Evolutionary conservation across 2,329 filamentous ascomycete genomes (phyloP).

Genomic region (Ceratocystis eucalypticola): DNA sequence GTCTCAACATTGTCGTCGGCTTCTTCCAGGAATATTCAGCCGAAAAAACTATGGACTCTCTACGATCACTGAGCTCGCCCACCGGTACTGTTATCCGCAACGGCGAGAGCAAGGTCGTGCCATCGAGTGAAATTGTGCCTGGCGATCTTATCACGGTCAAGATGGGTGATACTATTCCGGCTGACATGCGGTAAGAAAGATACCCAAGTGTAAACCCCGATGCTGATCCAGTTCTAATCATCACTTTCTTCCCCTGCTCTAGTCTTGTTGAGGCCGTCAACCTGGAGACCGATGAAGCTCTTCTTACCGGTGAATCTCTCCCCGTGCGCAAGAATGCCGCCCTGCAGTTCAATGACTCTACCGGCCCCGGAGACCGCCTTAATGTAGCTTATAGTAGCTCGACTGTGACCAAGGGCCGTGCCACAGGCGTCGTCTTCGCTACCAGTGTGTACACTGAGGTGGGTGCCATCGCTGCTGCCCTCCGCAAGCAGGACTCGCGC

Average conservation of each 20-base stretch:
- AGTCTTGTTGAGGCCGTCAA: constrained; percentile 43
- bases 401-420: constrained; percentile 44
- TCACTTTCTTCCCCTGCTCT: neutral
- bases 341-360: constrained; percentile 28
- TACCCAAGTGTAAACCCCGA: neutral
- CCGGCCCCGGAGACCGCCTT: constrained; percentile 36
- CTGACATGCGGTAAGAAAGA: constrained; percentile 33
- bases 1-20: constrained; percentile 39
- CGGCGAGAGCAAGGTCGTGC: constrained; percentile 26
- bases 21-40: constrained; percentile 32
- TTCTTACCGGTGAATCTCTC: constrained; percentile 47
- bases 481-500: constrained; percentile 40
- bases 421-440: constrained; percentile 43
- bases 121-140: constrained; percentile 34
- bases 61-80: constrained; percentile 27
- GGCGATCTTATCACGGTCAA: constrained; percentile 39
- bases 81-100: constrained; percentile 30
- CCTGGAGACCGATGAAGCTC: constrained; percentile 48
- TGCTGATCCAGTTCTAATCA: constrained; percentile 25
- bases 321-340: constrained; percentile 38
- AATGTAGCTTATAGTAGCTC: constrained; percentile 45
- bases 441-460: constrained; percentile 49
- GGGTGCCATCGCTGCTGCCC: constrained; percentile 39
- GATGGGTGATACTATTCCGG: constrained; percentile 43
- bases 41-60: constrained; percentile 32